Conservation (phyloP, 768 basidiomycete species). For the Russula griseocarnosa region DNA sequence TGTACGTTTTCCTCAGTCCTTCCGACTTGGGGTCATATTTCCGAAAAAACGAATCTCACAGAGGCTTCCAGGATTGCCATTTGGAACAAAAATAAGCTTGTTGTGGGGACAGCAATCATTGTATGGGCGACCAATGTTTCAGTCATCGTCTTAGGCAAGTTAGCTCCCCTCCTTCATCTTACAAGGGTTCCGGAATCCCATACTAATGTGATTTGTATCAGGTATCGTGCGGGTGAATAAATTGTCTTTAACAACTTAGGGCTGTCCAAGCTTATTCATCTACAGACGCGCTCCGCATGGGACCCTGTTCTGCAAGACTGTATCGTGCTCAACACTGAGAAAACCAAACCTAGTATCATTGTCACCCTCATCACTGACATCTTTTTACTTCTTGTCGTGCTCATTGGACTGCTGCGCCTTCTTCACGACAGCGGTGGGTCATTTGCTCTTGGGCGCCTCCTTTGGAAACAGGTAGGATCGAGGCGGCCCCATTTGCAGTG, state of each 20-base stretch:
- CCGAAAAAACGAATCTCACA: background rate
- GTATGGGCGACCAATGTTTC: background rate
- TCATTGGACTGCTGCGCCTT: background rate
- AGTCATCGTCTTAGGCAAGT: background rate
- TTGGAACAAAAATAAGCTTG: background rate
- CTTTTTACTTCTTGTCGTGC: background rate
- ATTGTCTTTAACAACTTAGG: background rate
- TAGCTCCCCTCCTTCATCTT: background rate
- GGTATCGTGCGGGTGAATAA: background rate
- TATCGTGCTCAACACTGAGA: background rate
- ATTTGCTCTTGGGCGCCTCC: background rate
- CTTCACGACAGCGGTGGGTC: background rate
- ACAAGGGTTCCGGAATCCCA: no score
- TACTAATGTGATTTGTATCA: background rate
- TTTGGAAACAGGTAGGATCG: constrained; percentile 5
- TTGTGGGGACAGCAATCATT: background rate
- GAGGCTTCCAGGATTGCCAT: background rate
- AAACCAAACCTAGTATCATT: background rate
- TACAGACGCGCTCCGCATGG: background rate
- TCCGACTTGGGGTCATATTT: background rate
- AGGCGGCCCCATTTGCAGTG: background rate
- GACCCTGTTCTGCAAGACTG: background rate
- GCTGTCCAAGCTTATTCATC: background rate
- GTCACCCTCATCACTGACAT: background rate
- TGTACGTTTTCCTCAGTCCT: background rate